phyloP scores from a whole-genome alignment of 345 rosid species.

The Citrus reticulata region DNA sequence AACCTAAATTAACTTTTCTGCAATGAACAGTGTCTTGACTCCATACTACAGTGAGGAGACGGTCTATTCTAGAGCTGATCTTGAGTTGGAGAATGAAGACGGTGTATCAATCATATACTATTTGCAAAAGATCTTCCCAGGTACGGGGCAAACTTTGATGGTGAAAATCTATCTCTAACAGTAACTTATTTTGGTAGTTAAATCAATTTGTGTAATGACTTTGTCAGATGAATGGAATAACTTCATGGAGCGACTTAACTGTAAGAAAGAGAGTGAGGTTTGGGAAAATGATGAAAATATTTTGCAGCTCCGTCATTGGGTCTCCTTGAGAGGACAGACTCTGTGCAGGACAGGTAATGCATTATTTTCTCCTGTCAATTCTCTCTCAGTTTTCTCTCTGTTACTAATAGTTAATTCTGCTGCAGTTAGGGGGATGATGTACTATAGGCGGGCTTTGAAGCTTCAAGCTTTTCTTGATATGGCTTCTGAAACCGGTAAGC shows the following conservation, averaged over 20 bases:
- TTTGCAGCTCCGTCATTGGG: slow-evolving; percentile 98
- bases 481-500: slow-evolving; percentile 79
- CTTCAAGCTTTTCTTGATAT: slow-evolving; percentile 99
- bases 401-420: slow-evolving; percentile 16
- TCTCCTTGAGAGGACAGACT: slow-evolving; percentile 93
- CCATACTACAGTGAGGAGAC: slow-evolving; percentile 98
- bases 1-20: slow-evolving; percentile 10
- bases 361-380: not conserved
- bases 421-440: slow-evolving; percentile 99
- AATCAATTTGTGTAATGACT: slow-evolving; percentile 6
- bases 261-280: slow-evolving; percentile 64
- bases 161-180: not conserved
- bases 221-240: slow-evolving; percentile 91
- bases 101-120: slow-evolving; percentile 92
- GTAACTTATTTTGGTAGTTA: slow-evolving; percentile 8
- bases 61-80: slow-evolving; percentile 83
- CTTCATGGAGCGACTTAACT: slow-evolving; percentile 81
- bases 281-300: slow-evolving; percentile 92
- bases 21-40: slow-evolving; percentile 76
- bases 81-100: slow-evolving; percentile 96
- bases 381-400: not conserved
- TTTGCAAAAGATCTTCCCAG: slow-evolving; percentile 95
- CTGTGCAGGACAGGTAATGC: slow-evolving; percentile 80
- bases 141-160: slow-evolving; percentile 28
- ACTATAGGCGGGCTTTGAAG: slow-evolving; percentile 91